phyloP scores from a whole-genome alignment of 129 eudicot species.

The Chrysanthemum lavandulifolium region DNA sequence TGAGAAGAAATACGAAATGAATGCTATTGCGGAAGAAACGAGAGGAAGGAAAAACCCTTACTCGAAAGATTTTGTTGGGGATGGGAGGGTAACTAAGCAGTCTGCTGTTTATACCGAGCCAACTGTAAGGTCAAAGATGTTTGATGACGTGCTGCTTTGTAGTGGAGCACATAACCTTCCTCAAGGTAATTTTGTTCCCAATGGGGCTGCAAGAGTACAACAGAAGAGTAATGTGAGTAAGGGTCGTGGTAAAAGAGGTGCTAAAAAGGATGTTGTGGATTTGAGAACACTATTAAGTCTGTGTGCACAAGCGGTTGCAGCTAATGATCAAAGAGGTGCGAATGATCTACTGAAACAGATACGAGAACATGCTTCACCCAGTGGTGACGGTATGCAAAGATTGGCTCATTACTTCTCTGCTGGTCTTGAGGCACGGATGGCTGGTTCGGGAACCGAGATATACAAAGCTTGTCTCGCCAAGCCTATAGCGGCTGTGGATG shows the following conservation, averaged over 20 bases:
- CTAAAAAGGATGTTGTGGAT: conserved; percentile 57
- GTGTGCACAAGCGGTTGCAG: conserved; percentile 83
- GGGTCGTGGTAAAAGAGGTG: conserved; percentile 58
- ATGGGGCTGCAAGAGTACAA: conserved; percentile 32
- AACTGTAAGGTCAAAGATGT: conserved; percentile 58
- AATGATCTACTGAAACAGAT: conserved; percentile 65
- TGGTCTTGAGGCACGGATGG: conserved; percentile 87
- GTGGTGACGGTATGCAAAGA: conserved; percentile 87
- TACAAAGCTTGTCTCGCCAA: conserved; percentile 44
- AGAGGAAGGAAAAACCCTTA: conserved; percentile 53
- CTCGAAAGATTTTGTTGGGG: conserved; percentile 34
- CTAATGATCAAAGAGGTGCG: conserved; percentile 58
- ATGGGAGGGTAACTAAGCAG: conserved; percentile 53
- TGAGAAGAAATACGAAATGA: conserved; percentile 30
- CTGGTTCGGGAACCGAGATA: conserved; percentile 67
- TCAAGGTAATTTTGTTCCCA: conserved; percentile 48
- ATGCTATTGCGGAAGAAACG: conserved; percentile 24
- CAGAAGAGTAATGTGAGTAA: conserved; percentile 41
- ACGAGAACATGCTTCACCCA: conserved; percentile 61
- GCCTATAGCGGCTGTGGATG: conserved; percentile 62
- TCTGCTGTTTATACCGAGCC: conserved; percentile 56
- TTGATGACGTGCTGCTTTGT: conserved; percentile 66
- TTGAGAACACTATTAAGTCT: conserved; percentile 66
- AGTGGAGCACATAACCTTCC: conserved; percentile 38
- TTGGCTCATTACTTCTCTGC: conserved; percentile 70